Conservation (phyloP, 2,329 filamentous ascomycete species). For the Esteya vermicola region DNA sequence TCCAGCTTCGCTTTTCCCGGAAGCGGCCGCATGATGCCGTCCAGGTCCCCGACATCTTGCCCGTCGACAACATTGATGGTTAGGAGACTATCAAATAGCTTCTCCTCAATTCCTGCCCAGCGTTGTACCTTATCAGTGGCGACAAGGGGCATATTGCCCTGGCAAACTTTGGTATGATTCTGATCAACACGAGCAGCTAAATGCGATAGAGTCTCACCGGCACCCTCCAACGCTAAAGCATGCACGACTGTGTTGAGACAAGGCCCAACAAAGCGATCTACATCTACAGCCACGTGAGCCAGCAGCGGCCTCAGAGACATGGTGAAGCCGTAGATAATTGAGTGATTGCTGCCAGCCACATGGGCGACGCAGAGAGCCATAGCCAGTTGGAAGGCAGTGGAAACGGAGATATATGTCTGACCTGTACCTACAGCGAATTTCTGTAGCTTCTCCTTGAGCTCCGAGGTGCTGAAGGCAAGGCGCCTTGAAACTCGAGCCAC, state of each 20-base stretch:
- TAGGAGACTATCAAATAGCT: constrained; percentile 13
- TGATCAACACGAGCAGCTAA: constrained; percentile 8
- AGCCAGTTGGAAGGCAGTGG: constrained; percentile 2
- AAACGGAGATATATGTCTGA: neutral
- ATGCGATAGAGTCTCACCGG: neutral
- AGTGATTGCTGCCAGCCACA: neutral
- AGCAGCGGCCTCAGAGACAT: constrained; percentile 1
- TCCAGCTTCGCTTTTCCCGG: constrained; percentile 8
- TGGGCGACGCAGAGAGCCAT: neutral
- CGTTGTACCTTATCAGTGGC: constrained; percentile 11
- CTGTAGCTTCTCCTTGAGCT: constrained; percentile 6
- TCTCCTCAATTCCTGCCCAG: constrained; percentile 11
- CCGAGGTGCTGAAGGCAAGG: constrained; percentile 2
- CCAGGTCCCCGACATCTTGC: neutral
- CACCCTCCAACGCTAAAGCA: constrained; percentile 4
- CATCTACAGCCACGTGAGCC: neutral
- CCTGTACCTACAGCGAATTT: neutral
- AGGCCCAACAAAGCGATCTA: constrained; percentile 10
- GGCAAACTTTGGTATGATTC: constrained; percentile 7
- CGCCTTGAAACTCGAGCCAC: neutral
- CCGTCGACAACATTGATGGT: constrained; percentile 8
- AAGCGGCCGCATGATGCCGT: constrained; percentile 7
- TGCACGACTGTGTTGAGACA: constrained; percentile 13
- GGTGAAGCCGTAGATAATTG: neutral
- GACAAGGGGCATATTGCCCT: constrained; percentile 12